Evolutionary conservation across 495 filamentous ascomycete species (phyloP).

Genomic region (Hypoxylon cercidicola): DNA sequence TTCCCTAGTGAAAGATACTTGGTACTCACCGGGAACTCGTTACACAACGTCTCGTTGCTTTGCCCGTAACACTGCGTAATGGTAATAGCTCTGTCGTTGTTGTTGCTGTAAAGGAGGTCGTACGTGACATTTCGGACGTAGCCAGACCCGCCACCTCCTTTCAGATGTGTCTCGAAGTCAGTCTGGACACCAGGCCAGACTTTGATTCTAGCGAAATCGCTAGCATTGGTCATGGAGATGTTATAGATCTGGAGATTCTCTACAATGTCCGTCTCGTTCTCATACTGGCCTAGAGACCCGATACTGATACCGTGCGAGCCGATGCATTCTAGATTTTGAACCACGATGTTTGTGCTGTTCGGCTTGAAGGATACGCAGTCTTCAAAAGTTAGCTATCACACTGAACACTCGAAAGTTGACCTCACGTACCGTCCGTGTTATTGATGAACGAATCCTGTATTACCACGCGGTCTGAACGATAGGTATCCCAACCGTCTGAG

Average conservation of each 20-base stretch:
- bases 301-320: slow-evolving; percentile 62
- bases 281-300: slow-evolving; percentile 48
- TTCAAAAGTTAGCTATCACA: slow-evolving; percentile 6
- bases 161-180: slow-evolving; percentile 42
- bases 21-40: slow-evolving; percentile 33
- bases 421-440: slow-evolving; percentile 66
- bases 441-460: slow-evolving; percentile 76
- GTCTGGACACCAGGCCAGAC: slow-evolving; percentile 47
- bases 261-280: slow-evolving; percentile 41
- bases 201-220: slow-evolving; percentile 46
- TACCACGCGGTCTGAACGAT: slow-evolving; percentile 68
- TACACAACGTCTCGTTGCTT: slow-evolving; percentile 43
- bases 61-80: slow-evolving; percentile 71
- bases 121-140: slow-evolving; percentile 66
- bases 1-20: not conserved
- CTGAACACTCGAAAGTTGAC: not conserved
- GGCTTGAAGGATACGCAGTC: slow-evolving; percentile 83
- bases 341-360: slow-evolving; percentile 77
- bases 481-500: slow-evolving; percentile 79
- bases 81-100: slow-evolving; percentile 70
- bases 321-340: slow-evolving; percentile 75
- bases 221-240: slow-evolving; percentile 46
- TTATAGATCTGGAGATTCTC: slow-evolving; percentile 49
- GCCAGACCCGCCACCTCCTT: slow-evolving; percentile 50
- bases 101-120: slow-evolving; percentile 63